A percentile compares a stretch with the other conserved stretches of the same genome.
These are phyloP conservation scores for Syzygium grande DNA, from an alignment of 345 rosid genomes.

Conservation along the genomic window DNA sequence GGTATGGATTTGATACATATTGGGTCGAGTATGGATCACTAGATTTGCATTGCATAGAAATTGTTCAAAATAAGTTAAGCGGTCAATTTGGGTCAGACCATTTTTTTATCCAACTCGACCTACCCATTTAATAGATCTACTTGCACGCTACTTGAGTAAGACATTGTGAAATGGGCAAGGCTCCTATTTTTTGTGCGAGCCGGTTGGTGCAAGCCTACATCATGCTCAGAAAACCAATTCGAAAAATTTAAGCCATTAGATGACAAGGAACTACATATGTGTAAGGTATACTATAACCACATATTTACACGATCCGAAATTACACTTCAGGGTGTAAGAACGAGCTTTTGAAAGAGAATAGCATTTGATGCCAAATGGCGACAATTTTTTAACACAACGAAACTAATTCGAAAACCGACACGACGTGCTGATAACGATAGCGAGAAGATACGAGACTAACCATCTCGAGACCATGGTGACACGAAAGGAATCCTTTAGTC, in stretches of 20 bases:
- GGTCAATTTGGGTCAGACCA: no score
- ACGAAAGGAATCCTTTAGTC: neutral
- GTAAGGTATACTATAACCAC: neutral
- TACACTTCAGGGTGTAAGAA: no score
- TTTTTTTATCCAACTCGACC: no score
- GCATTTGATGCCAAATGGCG: neutral
- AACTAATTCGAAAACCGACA: no score
- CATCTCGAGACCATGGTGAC: neutral
- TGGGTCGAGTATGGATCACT: no score
- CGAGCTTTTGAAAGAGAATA: neutral
- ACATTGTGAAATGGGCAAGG: neutral
- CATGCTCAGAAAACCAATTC: neutral
- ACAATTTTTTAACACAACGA: neutral
- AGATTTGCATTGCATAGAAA: no score
- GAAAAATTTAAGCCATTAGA: accelerated
- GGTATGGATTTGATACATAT: no score
- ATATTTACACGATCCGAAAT: neutral
- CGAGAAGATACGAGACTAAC: neutral
- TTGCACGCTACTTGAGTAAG: neutral
- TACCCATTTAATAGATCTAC: no score
- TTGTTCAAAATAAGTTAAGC: no score
- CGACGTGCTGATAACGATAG: neutral
- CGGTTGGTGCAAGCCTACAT: neutral
- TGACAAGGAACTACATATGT: neutral
- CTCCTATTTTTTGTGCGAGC: neutral